Base-by-base conservation (phyloP, 179 eudicot genomes). In the Heliamphora pulchella region DNA sequence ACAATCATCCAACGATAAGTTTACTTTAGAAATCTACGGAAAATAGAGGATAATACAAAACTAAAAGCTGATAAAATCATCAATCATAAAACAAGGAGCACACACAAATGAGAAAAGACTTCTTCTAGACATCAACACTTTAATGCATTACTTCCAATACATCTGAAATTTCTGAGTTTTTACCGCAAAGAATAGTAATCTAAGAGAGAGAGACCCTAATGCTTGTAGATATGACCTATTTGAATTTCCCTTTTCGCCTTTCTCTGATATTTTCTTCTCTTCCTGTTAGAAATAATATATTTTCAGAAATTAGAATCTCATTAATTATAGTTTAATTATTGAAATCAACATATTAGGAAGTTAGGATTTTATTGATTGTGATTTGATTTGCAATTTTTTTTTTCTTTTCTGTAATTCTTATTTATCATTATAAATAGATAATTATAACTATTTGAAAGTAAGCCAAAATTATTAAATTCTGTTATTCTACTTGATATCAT, bases 21-120 rank as follows among this genome's bases (percentile, higher is more conserved):
- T 76, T 5, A 61, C 46, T 74, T 13, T 55, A 46, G 43, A 76
- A 10, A 61, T 62, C 15, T 47, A 10, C 57, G 8, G 53, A 39
- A 3, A 75, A 59, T 2, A 47, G 13, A n/a, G 31, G 48, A n/a
- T 58, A 39, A 65, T 22, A 22, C 13, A 68, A 43, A 64, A 7
- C 43, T 74, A 74, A 17, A 75, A 75, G 68, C 78, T 61, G 48
- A 76, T 58, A 57, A 31, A 44, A 13, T 68, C 50, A 68, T 44
- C 41, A 47, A 57, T 68, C 50, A 68, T 44, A 67, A 47, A 57
- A 39, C 66, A 75, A 57, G 66, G 18, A 55, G 53, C 51, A 75
- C 53, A 43, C 50, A 5, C 65, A 15, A 55, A 75, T 75, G 77
- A 43, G 18, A 75, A 75, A 31, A 70, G 46, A 44, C 31, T 62